Evolutionary conservation across 345 rosid genomes (phyloP), one percentile per base, ranked within the genome.

Genomic region (Microcos paniculata): DNA sequence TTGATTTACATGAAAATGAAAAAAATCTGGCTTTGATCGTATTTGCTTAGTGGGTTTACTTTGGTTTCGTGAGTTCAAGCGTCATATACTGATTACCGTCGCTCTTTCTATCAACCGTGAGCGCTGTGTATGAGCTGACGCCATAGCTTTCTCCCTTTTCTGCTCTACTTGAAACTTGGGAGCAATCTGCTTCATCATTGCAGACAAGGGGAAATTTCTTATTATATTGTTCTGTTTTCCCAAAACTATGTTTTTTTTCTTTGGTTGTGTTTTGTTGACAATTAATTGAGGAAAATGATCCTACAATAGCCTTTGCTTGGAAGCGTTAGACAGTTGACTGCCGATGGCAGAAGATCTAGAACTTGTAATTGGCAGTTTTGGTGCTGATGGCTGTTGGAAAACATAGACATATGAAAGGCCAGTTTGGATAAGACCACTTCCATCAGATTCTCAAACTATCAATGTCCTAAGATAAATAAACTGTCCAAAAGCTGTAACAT

Each of bases 111-210:
- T 10, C 33, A 45, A 35, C 68, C 4, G 8, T 63, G 68, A 10
- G 68, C 28, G 46, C 35, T 63, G 68, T n/a, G 68, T 63, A 63
- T 63, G 68, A 63, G 68, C 46, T 63, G 68, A 63, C 48, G 68
- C 68, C 13, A 63, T 63, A 63, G 28, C 43, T n/a, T 38, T 35
- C 46, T 38, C 68, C 68, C 48, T 38, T 35, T 63, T 63, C 62
- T 58, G 62, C 68, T 35, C 4, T 56, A 23, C 14, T 56, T 53
- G 15, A 4, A 33, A 33, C 38, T 63, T n/a, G 68, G 68, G n/a
- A 38, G 68, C 48, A 24, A 9, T 18, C 38, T 24, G 28, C 68
- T 63, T 38, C 48, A 35, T 40, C 68, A 38, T 26, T 63, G 48
- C 48, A 63, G 68, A 63, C 10, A 38, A 63, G 68, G 68, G 68